phyloP scores from a whole-genome alignment of 2,329 filamentous ascomycete genomes.

The Xylariomycetidae sp. region DNA sequence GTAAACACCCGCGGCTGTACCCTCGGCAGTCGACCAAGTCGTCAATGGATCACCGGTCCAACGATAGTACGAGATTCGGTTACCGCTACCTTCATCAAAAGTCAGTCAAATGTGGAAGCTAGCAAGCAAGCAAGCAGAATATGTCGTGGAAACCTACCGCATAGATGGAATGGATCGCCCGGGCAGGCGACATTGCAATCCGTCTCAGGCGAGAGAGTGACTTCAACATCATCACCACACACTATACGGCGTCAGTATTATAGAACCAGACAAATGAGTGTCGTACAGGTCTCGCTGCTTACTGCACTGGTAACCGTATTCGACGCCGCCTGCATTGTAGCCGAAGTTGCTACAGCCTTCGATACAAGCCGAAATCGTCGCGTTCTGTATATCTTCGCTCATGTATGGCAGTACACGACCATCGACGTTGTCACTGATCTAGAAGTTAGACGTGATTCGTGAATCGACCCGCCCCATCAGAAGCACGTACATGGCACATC shows the following conservation, averaged over 20 bases:
- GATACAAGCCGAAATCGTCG: slow-evolving; percentile 36
- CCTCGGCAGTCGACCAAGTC: slow-evolving; percentile 43
- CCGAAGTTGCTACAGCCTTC: slow-evolving; percentile 35
- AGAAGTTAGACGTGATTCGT: slow-evolving; percentile 6
- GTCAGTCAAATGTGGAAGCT: slow-evolving; percentile 1
- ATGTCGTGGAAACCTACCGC: slow-evolving; percentile 20
- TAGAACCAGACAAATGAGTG: not conserved
- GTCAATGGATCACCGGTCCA: slow-evolving; percentile 43
- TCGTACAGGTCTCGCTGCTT: slow-evolving; percentile 6
- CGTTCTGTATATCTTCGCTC: slow-evolving; percentile 32
- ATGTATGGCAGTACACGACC: slow-evolving; percentile 31
- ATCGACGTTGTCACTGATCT: slow-evolving; percentile 17
- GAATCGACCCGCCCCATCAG: not conserved
- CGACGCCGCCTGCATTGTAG: slow-evolving; percentile 38
- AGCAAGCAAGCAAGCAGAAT: too few relatives aligned
- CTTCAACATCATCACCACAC: slow-evolving; percentile 33
- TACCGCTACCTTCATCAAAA: slow-evolving; percentile 27
- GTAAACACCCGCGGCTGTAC: slow-evolving; percentile 46
- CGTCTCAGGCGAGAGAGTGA: slow-evolving; percentile 27
- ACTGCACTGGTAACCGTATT: slow-evolving; percentile 39
- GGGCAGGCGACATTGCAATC: slow-evolving; percentile 35
- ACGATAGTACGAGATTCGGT: slow-evolving; percentile 44
- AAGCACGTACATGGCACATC: slow-evolving; percentile 15
- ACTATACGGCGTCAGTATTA: slow-evolving; percentile 6
- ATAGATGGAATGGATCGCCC: slow-evolving; percentile 30